Base-by-base conservation (phyloP, 176 grass and related monocot genomes). In the Carex parvula region DNA sequence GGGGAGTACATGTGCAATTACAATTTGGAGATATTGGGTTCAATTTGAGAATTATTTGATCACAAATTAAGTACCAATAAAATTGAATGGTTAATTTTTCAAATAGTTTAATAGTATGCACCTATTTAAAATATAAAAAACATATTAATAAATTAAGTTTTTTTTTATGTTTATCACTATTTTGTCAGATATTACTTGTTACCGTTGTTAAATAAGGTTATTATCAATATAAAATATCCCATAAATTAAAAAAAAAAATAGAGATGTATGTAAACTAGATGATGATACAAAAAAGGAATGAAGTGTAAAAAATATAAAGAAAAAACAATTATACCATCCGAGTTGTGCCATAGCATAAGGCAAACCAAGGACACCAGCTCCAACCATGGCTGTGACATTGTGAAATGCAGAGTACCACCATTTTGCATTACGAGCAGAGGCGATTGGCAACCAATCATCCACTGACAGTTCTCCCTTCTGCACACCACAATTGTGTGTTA, bases 361-460 rank as follows among this genome's bases (percentile, higher is more conserved):
- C 17, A 88, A 88, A 48, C 87, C 20, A 15, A 88, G 87, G 14
- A 88, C 87, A 24, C 87, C 87, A 18, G 87, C 87, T 80, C 87
- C 87, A 21, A 88, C 87, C 87, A 88, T 84, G 60, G 87, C 87
- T 3, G 87, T 88, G 50, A 88, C 82, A 72, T 88, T 88, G 87
- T 88, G 87, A 73, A 85, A 88, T 13, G 87, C 53, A 15, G 87
- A 88, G 64, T 88, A 88, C 82, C 82, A 88, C 87, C 87, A 88
- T 50, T 85, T 88, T 2, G 87, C 87, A 39, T 54, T 81, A 56
- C 87, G 74, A 0, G 39, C 68, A 11, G 87, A 88, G 11, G 81
- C 55, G 50, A 88, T 80, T 1, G 82, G 87, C 29, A 88, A 60
- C 87, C 87, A 88, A 6, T 88, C 87, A 80, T 88, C 74, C 2